A percentile compares a stretch with the other conserved stretches of the same genome.
These are phyloP conservation scores for Cladosporium sphaerospermum DNA, from an alignment of 2,329 filamentous ascomycete species.

Conservation along the genomic window DNA sequence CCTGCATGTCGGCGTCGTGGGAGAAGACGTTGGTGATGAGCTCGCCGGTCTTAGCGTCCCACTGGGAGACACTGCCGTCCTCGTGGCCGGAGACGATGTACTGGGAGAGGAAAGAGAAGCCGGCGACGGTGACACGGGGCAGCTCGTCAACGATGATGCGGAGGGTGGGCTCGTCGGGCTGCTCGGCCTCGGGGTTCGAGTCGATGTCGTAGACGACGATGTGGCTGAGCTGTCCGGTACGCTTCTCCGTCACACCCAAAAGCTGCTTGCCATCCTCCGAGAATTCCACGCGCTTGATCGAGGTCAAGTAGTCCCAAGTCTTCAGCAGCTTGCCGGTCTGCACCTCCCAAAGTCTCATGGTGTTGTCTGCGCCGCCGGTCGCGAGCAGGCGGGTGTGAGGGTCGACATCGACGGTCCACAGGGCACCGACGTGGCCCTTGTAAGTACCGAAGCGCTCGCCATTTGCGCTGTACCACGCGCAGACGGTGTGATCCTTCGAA, in stretches of 20 bases:
- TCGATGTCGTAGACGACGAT: slow-evolving; percentile 90
- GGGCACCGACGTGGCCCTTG: slow-evolving; percentile 91
- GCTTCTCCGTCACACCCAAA: slow-evolving; percentile 95
- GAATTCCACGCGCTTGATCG: slow-evolving; percentile 97
- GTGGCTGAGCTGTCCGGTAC: slow-evolving; percentile 90
- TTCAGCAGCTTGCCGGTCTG: slow-evolving; percentile 89
- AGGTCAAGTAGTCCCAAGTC: slow-evolving; percentile 95
- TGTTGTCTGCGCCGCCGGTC: slow-evolving; percentile 96
- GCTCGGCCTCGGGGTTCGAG: slow-evolving; percentile 73
- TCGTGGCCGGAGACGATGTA: slow-evolving; percentile 98
- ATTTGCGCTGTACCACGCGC: slow-evolving; percentile 95
- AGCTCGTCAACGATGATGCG: slow-evolving; percentile 84
- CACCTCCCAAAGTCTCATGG: slow-evolving; percentile 93
- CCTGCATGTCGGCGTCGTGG: slow-evolving; percentile 75
- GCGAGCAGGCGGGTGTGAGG: slow-evolving; percentile 87
- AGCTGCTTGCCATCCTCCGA: slow-evolving; percentile 86
- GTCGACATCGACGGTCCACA: slow-evolving; percentile 98
- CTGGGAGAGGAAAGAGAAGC: slow-evolving; percentile 88
- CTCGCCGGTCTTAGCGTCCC: slow-evolving; percentile 87
- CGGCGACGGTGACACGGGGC: slow-evolving; percentile 95
- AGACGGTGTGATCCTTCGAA: slow-evolving; percentile 92
- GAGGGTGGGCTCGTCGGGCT: slow-evolving; percentile 74
- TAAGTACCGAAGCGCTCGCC: slow-evolving; percentile 96
- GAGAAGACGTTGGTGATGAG: slow-evolving; percentile 71
- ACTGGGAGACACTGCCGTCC: slow-evolving; percentile 85